Evolutionary conservation across 164 flowering plant genomes (phyloP).

Genomic region (Macadamia tetraphylla): DNA sequence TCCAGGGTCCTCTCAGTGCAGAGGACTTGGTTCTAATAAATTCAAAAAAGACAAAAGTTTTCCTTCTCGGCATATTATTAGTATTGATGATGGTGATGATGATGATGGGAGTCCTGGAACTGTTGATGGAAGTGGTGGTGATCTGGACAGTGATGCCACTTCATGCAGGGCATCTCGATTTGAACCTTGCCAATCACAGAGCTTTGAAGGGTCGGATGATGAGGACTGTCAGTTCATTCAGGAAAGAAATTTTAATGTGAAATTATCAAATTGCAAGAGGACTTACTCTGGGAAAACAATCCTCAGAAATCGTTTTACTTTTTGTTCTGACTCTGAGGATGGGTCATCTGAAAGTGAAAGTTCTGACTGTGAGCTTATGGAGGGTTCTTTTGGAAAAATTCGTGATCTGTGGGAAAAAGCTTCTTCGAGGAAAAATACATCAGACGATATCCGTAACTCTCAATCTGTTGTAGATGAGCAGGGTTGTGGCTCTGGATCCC

Average conservation of each 20-base stretch:
- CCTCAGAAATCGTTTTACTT: conserved; percentile 38
- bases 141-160: conserved; percentile 31
- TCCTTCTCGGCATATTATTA: conserved; percentile 28
- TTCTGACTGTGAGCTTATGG: conserved; percentile 78
- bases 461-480: conserved; percentile 25
- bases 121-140: conserved; percentile 19
- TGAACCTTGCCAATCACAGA: conserved; percentile 9
- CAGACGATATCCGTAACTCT: conserved; percentile 9
- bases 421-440: conserved; percentile 31
- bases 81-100: conserved; percentile 60
- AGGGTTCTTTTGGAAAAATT: conserved; percentile 42
- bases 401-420: conserved; percentile 79
- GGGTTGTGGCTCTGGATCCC: conserved; percentile 29
- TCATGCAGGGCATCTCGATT: conserved; percentile 26
- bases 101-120: conserved; percentile 23
- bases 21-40: conserved; percentile 14
- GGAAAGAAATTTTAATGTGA: conserved; percentile 27
- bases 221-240: conserved; percentile 27
- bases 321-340: conserved; percentile 27
- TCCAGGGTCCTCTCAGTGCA: conserved; percentile 38
- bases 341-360: conserved; percentile 37
- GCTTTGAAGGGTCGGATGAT: conserved; percentile 19
- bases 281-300: conserved; percentile 25
- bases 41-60: conserved; percentile 13
- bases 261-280: conserved; percentile 37